Base-by-base conservation (phyloP, 2,329 filamentous ascomycete species). In the Pseudogymnoascus sp. region DNA sequence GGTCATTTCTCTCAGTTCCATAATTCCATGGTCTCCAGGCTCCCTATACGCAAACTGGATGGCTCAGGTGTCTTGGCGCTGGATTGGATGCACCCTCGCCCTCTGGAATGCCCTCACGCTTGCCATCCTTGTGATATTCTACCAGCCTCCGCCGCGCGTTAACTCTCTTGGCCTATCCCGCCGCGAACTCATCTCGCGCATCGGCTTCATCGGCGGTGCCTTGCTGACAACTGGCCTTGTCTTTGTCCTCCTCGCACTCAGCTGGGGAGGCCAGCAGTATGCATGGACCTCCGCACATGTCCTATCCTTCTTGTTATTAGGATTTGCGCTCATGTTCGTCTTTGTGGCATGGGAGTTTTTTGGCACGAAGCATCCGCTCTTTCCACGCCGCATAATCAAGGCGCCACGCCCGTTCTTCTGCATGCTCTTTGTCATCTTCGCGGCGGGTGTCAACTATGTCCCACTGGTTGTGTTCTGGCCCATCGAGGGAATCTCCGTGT, bases 401-500 rank as follows among this genome's bases (percentile, higher is more conserved):
- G 63, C 21, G 74, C 75, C n/a, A 73, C 76, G 4, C 77, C 80
- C 65, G 77, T 80, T 38, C 41, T 58, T 55, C 9, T 55, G 49
- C 5, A 55, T 55, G 49, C 49, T 55, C 60, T 3, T 74, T 71
- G 62, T 67, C 69, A 62, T 65, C 74, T 59, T 75, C 67, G 43
- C 69, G 69, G 62, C 67, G n/a, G 58, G 33, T 25, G 21, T 60
- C 5, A 38, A 60, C 58, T 43, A 38, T 7, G 38, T 55, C 9
- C 49, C 49, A 2, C 14, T 55, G 12, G 68, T 81, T 21, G 76
- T 81, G 68, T 83, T 87, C 70, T 87, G 84, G 83, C 84, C 84
- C 0, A 84, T 83, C 0, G 80, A 87, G 69, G 80, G 81, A 1
- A 85, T 82, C 75, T 86, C 86, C 66, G 80, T 87, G 9, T 87